Percentiles rank a stretch among this genome's conserved stretches.
phyloP scores from a whole-genome alignment of 2,329 filamentous ascomycete species.

The Aspergillus chevalieri region DNA sequence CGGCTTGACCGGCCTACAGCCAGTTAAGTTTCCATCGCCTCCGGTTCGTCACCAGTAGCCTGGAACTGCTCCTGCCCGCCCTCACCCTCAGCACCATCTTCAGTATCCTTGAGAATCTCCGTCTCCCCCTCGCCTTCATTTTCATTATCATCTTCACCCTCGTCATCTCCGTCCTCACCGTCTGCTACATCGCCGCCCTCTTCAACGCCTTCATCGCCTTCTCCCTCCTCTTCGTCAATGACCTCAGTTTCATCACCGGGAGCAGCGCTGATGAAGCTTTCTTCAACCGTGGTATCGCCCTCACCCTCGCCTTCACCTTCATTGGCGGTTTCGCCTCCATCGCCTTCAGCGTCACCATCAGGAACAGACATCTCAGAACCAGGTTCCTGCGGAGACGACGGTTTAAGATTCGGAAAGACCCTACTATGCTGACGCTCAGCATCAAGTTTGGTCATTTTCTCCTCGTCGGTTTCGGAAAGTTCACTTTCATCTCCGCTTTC shows the following conservation, averaged over 20 bases:
- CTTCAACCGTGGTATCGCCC: slow-evolving; percentile 9
- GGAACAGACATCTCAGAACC: slow-evolving; percentile 21
- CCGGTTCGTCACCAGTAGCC: not conserved
- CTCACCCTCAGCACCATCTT: not conserved
- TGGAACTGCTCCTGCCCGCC: not conserved
- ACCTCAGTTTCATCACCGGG: slow-evolving; percentile 15
- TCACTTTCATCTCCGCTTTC: slow-evolving; percentile 58
- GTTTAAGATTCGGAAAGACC: slow-evolving; percentile 18
- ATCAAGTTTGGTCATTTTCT: slow-evolving; percentile 24
- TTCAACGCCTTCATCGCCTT: slow-evolving; percentile 13
- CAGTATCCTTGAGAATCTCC: not conserved
- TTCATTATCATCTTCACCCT: not conserved
- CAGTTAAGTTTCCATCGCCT: not conserved
- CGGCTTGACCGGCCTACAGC: not conserved
- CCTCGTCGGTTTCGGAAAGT: slow-evolving; percentile 55
- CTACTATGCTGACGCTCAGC: slow-evolving; percentile 13
- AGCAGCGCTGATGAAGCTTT: slow-evolving; percentile 10
- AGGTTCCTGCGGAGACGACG: slow-evolving; percentile 8
- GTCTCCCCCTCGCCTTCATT: not conserved
- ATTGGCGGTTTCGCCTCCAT: slow-evolving; percentile 9
- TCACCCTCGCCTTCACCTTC: slow-evolving; percentile 2
- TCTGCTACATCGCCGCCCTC: slow-evolving; percentile 11
- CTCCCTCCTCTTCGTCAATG: slow-evolving; percentile 6
- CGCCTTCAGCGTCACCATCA: slow-evolving; percentile 9
- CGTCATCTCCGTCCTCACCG: slow-evolving; percentile 7